Evolutionary conservation across 352 stramenopile genomes (phyloP).

Genomic region (Globisporangium uncinulatum): DNA sequence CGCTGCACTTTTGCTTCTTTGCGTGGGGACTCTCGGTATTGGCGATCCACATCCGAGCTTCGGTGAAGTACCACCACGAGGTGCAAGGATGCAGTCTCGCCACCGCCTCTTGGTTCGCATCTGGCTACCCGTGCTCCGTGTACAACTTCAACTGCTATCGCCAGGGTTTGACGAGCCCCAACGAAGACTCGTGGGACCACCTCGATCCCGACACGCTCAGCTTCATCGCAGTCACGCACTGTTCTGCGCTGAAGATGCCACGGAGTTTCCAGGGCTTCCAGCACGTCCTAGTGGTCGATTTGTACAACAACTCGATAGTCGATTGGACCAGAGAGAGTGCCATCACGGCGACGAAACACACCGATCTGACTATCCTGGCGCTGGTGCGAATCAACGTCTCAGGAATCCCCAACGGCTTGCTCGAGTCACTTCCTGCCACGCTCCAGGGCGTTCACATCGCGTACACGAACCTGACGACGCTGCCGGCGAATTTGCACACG

Average conservation of each 20-base stretch:
- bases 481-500: conserved; percentile 6
- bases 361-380: not conserved
- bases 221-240: conserved; percentile 6
- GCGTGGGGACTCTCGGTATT: conserved; percentile 17
- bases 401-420: not conserved
- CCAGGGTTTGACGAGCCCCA: not conserved
- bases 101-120: conserved; percentile 10
- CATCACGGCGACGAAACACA: conserved; percentile 3
- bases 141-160: conserved; percentile 15
- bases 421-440: not conserved
- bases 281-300: conserved; percentile 1
- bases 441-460: conserved; percentile 11
- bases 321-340: conserved; percentile 4
- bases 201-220: conserved; percentile 6
- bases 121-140: conserved; percentile 17
- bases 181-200: not conserved
- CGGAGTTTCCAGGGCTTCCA: conserved; percentile 1
- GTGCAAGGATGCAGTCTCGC: not conserved
- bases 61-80: not conserved
- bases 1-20: conserved; percentile 19
- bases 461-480: conserved; percentile 8
- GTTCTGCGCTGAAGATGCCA: conserved; percentile 1
- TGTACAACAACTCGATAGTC: conserved; percentile 10
- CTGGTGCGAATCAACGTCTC: no score
- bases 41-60: conserved; percentile 10